A percentile compares a stretch with the other conserved stretches of the same genome.
phyloP scores from a whole-genome alignment of 2,329 filamentous ascomycete genomes.

The Atkinsonella hypoxylon region DNA sequence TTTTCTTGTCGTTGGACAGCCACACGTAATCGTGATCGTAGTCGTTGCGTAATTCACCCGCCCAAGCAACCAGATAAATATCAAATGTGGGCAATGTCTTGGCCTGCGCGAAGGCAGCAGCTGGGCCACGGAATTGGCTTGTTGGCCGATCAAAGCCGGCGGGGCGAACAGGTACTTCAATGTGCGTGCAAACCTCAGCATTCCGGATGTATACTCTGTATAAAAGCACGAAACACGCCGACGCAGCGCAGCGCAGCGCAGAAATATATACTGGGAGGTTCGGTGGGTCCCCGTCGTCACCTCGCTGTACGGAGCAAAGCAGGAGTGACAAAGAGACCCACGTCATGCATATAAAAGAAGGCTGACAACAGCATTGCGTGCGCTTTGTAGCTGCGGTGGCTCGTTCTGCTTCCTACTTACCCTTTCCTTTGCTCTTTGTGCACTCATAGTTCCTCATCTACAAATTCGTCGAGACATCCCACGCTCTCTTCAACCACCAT shows the following conservation, averaged over 20 bases:
- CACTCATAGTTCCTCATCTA: conserved; percentile 1
- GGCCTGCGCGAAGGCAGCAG: too few relatives aligned
- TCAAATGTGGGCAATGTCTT: neutral
- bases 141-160: too few relatives aligned
- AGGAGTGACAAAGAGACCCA: neutral
- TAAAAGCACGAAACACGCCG: too few relatives aligned
- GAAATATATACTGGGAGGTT: too few relatives aligned
- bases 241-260: too few relatives aligned
- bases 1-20: neutral
- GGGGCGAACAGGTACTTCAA: too few relatives aligned
- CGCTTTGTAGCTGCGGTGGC: neutral
- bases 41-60: neutral
- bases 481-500: neutral
- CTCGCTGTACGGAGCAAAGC: neutral
- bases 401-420: neutral
- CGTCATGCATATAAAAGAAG: conserved; percentile 1
- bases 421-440: conserved; percentile 4
- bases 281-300: too few relatives aligned
- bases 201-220: too few relatives aligned
- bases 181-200: too few relatives aligned
- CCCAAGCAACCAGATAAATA: neutral
- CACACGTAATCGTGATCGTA: neutral
- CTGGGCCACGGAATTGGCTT: too few relatives aligned
- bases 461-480: neutral
- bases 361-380: neutral